Percentiles rank a stretch among this genome's conserved stretches.
These are phyloP conservation scores for Trifolium fragiferum DNA, from an alignment of 306 rosid genomes.

Conservation along the genomic window DNA sequence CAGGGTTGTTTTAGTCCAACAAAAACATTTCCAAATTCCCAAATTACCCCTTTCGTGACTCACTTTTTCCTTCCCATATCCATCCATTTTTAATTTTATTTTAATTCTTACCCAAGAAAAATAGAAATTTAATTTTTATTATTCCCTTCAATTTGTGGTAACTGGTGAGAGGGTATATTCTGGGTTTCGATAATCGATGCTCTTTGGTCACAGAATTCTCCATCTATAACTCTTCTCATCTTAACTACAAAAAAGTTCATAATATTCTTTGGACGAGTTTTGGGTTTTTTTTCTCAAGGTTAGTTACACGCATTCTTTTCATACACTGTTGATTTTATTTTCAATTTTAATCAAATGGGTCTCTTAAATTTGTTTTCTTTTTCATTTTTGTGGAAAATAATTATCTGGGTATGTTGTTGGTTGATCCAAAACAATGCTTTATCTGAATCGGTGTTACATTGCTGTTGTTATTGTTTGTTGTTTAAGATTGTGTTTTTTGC, in stretches of 20 bases:
- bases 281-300: conserved; percentile 40
- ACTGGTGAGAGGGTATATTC: conserved; percentile 75
- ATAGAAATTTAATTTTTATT: conserved; percentile 33
- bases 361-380: neutral
- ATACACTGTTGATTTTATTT: conserved; percentile 17
- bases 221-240: conserved; percentile 40
- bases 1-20: conserved; percentile 44
- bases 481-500: conserved; percentile 32
- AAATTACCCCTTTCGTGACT: conserved; percentile 44
- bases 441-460: conserved; percentile 39
- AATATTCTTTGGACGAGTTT: conserved; percentile 9
- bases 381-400: neutral
- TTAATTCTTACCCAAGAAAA: neutral
- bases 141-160: neutral
- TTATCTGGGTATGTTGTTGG: conserved; percentile 31
- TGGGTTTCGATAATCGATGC: conserved; percentile 61
- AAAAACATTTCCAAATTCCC: conserved; percentile 9
- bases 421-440: conserved; percentile 37
- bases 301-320: conserved; percentile 16
- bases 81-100: neutral
- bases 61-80: conserved; percentile 5
- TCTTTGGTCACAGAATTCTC: conserved; percentile 37
- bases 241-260: conserved; percentile 31
- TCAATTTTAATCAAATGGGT: conserved; percentile 18
- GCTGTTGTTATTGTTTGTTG: conserved; percentile 13